These are phyloP conservation scores for Curvularia hawaiiensis DNA, from an alignment of 2,329 filamentous ascomycete genomes.

Conservation along the genomic window DNA sequence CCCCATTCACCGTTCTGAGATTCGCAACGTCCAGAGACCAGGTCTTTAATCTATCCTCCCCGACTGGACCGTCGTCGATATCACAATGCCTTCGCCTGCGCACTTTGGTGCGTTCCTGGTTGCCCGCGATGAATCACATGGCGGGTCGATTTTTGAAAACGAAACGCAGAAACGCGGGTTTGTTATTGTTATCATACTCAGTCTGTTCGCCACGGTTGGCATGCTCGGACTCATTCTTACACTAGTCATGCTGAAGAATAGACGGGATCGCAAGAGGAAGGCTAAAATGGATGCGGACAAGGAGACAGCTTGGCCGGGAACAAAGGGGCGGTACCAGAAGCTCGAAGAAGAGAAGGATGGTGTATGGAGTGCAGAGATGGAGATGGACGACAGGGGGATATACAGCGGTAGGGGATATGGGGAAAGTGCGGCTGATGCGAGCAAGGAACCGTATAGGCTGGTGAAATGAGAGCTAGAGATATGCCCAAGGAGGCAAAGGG, in stretches of 20 bases:
- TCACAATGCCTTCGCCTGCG: background rate
- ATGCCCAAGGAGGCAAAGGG: background rate
- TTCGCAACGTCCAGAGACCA: background rate
- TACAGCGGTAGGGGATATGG: constrained; percentile 5
- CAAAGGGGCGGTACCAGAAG: constrained; percentile 5
- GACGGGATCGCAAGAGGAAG: constrained; percentile 3
- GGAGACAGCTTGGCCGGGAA: background rate
- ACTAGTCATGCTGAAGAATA: constrained; percentile 9
- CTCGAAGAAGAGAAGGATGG: constrained; percentile 9
- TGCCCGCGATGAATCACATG: background rate
- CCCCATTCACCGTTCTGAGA: background rate
- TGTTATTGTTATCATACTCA: constrained; percentile 11
- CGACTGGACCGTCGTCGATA: background rate
- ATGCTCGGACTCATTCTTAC: constrained; percentile 10
- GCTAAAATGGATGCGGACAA: constrained; percentile 7
- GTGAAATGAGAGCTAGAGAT: background rate
- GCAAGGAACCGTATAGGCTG: background rate
- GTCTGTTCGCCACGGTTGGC: constrained; percentile 6
- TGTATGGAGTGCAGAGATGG: constrained; percentile 8
- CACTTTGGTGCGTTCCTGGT: background rate
- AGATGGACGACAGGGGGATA: constrained; percentile 9
- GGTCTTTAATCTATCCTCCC: background rate
- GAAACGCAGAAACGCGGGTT: constrained; percentile 6
- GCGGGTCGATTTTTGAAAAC: constrained; percentile 7
- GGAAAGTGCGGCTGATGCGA: background rate